A percentile compares a stretch with the other conserved stretches of the same genome.
phyloP scores from a whole-genome alignment of 768 basidiomycete genomes.

The Pholiota microspora region DNA sequence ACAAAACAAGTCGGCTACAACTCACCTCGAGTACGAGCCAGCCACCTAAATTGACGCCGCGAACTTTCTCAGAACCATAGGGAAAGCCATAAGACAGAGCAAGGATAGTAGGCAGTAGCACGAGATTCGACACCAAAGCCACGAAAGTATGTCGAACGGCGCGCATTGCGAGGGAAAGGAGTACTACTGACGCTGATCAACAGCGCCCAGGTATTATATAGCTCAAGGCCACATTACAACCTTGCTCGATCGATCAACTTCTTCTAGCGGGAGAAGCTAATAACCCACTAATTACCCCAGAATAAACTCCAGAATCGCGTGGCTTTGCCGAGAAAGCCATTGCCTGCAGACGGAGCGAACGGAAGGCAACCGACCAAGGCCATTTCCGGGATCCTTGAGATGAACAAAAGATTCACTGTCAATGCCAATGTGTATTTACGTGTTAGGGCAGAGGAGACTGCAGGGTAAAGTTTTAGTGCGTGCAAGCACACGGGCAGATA shows the following conservation, averaged over 20 bases:
- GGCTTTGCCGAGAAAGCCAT: neutral
- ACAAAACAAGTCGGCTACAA: neutral
- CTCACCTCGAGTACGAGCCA: constrained; percentile 48
- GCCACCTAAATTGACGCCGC: constrained; percentile 81
- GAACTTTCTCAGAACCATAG: constrained; percentile 71
- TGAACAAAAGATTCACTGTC: neutral
- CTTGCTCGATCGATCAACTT: constrained; percentile 21
- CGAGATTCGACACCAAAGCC: neutral
- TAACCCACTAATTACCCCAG: constrained; percentile 13
- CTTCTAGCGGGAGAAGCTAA: constrained; percentile 19
- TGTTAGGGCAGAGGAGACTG: neutral
- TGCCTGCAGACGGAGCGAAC: constrained; percentile 8
- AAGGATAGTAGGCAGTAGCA: constrained; percentile 9
- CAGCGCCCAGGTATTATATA: constrained; percentile 1
- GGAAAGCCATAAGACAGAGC: constrained; percentile 54
- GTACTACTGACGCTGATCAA: neutral
- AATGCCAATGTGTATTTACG: no score
- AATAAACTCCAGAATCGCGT: constrained; percentile 13
- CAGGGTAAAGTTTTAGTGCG: neutral
- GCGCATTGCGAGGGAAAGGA: constrained; percentile 2
- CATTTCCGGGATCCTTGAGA: constrained; percentile 5
- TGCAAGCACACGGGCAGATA: neutral
- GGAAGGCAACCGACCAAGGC: neutral
- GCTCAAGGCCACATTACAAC: constrained; percentile 1
- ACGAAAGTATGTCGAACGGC: neutral